A percentile compares a stretch with the other conserved stretches of the same genome.
phyloP scores from a whole-genome alignment of 2,329 filamentous ascomycete species.

The Aspergillus sp. region DNA sequence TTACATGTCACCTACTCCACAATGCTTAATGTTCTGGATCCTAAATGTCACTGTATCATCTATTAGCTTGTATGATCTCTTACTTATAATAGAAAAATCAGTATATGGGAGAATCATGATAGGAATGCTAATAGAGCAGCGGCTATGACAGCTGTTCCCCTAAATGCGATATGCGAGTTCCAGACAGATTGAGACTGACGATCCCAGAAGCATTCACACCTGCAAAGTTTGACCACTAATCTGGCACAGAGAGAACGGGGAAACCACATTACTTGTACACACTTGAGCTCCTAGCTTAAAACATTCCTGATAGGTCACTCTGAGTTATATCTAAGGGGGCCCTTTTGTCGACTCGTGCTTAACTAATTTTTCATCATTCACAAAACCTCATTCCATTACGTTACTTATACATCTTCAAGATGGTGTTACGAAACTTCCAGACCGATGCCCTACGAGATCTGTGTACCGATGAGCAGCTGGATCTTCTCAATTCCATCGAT shows the following conservation, averaged over 20 bases:
- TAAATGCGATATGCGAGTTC: not conserved
- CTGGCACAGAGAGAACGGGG: not conserved
- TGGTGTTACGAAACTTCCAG: constrained; percentile 2
- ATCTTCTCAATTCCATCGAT: constrained; percentile 59
- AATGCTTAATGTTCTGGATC: not conserved
- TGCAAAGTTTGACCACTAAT: not conserved
- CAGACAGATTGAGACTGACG: not conserved
- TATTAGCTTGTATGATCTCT: too few relatives aligned
- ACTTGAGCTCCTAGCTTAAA: not conserved
- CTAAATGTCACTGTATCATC: not conserved
- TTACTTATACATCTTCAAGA: not conserved
- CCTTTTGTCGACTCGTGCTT: not conserved
- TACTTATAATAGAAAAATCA: too few relatives aligned
- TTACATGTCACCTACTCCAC: not conserved
- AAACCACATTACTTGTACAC: not conserved
- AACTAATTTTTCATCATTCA: not conserved
- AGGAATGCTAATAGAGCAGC: not conserved
- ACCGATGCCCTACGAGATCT: constrained; percentile 8
- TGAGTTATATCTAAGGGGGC: not conserved
- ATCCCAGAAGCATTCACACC: not conserved
- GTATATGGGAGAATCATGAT: too few relatives aligned
- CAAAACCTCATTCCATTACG: not conserved
- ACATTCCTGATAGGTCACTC: not conserved
- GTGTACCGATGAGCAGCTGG: constrained; percentile 51
- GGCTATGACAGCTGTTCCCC: not conserved